Conservation (phyloP, 208 protist species). For the Acanthamoeba sp. region DNA sequence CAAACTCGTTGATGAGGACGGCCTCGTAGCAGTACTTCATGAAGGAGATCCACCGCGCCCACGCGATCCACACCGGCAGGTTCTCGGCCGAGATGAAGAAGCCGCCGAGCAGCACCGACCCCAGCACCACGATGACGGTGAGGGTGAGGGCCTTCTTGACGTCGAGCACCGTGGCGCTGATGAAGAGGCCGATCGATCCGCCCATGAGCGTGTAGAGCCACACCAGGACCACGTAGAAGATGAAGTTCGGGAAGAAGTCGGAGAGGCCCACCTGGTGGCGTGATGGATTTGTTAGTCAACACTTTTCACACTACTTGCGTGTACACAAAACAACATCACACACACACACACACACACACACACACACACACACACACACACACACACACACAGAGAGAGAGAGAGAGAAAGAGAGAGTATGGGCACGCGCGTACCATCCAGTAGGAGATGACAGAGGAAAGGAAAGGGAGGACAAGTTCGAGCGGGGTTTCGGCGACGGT, state of each 20-base stretch:
- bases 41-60: conserved; percentile 67
- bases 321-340: no score
- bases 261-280: background rate
- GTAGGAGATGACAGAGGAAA: conserved; percentile 79
- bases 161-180: conserved; percentile 52
- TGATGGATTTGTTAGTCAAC: no score
- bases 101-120: conserved; percentile 57
- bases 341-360: no score
- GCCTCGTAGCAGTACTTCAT: conserved; percentile 67
- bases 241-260: conserved; percentile 26
- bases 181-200: conserved; percentile 42
- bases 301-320: no score
- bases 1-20: conserved; percentile 62
- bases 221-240: conserved; percentile 71
- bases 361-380: no score
- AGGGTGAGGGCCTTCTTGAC: no score
- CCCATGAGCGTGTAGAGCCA: conserved; percentile 49
- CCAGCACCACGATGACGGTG: conserved; percentile 51
- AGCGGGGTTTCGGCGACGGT: conserved; percentile 76
- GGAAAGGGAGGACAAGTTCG: conserved; percentile 75
- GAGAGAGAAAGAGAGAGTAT: background rate
- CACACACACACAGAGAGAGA: no score
- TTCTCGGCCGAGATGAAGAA: conserved; percentile 65
- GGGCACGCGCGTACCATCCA: conserved; percentile 73
- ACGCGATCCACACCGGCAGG: conserved; percentile 67